Evolutionary conservation across 2,329 filamentous ascomycete species (phyloP), one percentile per base, ranked within the genome.

Genomic region (Venturiaceae sp.): DNA sequence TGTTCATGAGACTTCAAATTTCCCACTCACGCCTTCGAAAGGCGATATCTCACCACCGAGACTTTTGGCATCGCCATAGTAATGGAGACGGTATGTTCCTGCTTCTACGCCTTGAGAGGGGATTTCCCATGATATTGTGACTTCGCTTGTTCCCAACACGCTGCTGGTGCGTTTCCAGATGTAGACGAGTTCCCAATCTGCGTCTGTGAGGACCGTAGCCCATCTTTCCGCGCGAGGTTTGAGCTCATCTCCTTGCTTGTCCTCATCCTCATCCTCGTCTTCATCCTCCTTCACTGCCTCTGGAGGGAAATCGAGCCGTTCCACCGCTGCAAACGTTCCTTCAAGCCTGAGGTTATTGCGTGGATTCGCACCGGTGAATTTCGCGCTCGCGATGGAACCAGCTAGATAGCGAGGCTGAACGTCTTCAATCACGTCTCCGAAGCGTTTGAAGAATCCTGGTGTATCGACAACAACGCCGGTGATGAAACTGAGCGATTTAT

Each of bases 321-420:
- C 91, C 0, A 96, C 81, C 0, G 87, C 83, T 0, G 86, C 86
- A 70, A 84, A 96, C 0, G 90, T 95, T 2, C 78, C 80, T 66
- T 89, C 92, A 1, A 90, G 82, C 1, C 84, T 82, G 32, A 96
- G 81, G 63, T 96, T 88, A 70, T 96, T 96, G 32, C 92, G 82
- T 16, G 92, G 92, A 66, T 96, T 96, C 1, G 92, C 92, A 16
- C 86, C 92, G 2, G 92, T 82, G 70, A 96, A 96, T 0, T 79
- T 84, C 0, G 80, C 86, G 16, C 75, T 80, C 53, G 92, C 82
- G 3, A 76, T 75, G 33, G 82, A 78, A 3, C 90, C 89, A 8
- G 80, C 73, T 1, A 71, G 62, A 68, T 88, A 90, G 0, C 75
- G 73, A 11, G 78, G 67, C 0, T 72, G 67, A 1, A 81, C 77